These are phyloP conservation scores for Hansenula lynferdii DNA, from an alignment of 1,139 yeast species.

Conservation along the genomic window DNA sequence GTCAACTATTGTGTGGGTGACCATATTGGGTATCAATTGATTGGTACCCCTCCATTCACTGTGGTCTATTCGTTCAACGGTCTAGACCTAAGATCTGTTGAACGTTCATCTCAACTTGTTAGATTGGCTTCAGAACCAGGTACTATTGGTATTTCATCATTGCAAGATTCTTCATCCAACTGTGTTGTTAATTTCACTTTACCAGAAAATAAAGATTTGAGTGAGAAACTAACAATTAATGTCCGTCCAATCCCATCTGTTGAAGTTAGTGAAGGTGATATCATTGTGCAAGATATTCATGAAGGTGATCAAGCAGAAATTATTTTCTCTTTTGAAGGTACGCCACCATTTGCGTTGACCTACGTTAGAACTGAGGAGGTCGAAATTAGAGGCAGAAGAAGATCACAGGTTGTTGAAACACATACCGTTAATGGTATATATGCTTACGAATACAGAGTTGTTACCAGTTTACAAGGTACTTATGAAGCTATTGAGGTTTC, in stretches of 20 bases:
- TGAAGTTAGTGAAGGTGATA: slow-evolving; percentile 76
- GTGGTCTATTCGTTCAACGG: slow-evolving; percentile 73
- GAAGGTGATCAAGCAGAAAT: slow-evolving; percentile 86
- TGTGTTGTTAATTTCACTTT: slow-evolving; percentile 61
- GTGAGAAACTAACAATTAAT: slow-evolving; percentile 41
- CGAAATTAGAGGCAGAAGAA: slow-evolving; percentile 26
- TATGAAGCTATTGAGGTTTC: slow-evolving; percentile 86
- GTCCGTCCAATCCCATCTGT: slow-evolving; percentile 89
- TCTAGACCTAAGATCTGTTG: slow-evolving; percentile 52
- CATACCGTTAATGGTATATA: slow-evolving; percentile 68
- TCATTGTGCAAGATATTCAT: slow-evolving; percentile 75
- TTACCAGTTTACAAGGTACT: slow-evolving; percentile 85
- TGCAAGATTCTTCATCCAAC: slow-evolving; percentile 72
- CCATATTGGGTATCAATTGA: slow-evolving; percentile 67
- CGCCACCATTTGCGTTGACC: slow-evolving; percentile 62
- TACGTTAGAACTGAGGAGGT: slow-evolving; percentile 47
- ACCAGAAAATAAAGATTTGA: slow-evolving; percentile 29
- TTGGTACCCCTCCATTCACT: slow-evolving; percentile 77
- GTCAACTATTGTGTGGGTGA: slow-evolving; percentile 87
- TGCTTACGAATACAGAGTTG: slow-evolving; percentile 62
- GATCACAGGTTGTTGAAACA: slow-evolving; percentile 63
- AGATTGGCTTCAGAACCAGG: slow-evolving; percentile 86
- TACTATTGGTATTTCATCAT: slow-evolving; percentile 54
- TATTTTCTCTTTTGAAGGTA: slow-evolving; percentile 60
- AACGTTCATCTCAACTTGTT: slow-evolving; percentile 49